Evolutionary conservation across 257 asterid species (phyloP).

Genomic region (Haberlea rhodopensis): DNA sequence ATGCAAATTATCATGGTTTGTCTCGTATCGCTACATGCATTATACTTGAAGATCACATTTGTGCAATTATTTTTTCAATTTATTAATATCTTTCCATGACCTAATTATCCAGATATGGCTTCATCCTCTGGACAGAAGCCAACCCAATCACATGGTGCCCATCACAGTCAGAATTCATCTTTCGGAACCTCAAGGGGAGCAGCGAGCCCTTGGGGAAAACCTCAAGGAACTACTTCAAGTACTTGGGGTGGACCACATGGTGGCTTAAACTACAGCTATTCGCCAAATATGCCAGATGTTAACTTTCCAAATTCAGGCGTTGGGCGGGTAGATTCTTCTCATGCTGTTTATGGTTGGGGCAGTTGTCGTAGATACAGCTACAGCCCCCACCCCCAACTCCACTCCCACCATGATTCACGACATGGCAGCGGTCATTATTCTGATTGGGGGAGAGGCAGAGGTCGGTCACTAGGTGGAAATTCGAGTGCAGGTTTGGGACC

Average conservation of each 20-base stretch:
- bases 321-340: constrained; percentile 30
- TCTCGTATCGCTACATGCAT: too few species aligned
- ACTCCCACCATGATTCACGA: constrained; percentile 33
- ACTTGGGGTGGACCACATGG: constrained; percentile 38
- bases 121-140: constrained; percentile 32
- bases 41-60: constrained; percentile 1
- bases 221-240: constrained; percentile 36
- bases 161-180: constrained; percentile 32
- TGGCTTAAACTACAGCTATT: too few species aligned
- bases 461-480: constrained; percentile 30
- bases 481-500: constrained; percentile 33
- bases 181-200: constrained; percentile 31
- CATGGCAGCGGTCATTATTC: constrained; percentile 23
- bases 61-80: constrained; percentile 1
- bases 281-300: constrained; percentile 33
- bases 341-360: constrained; percentile 39
- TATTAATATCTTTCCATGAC: constrained; percentile 36
- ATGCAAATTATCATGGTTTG: neutral
- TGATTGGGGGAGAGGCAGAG: constrained; percentile 45
- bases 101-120: constrained; percentile 29
- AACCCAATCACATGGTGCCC: constrained; percentile 39
- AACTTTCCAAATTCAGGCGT: constrained; percentile 29
- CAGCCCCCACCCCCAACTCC: constrained; percentile 23
- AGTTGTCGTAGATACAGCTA: constrained; percentile 37
- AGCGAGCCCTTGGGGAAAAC: constrained; percentile 27